Percentiles rank a stretch among this genome's conserved stretches.
These are phyloP conservation scores for Candida sp. DNA, from an alignment of 1,139 yeast genomes.

Conservation along the genomic window DNA sequence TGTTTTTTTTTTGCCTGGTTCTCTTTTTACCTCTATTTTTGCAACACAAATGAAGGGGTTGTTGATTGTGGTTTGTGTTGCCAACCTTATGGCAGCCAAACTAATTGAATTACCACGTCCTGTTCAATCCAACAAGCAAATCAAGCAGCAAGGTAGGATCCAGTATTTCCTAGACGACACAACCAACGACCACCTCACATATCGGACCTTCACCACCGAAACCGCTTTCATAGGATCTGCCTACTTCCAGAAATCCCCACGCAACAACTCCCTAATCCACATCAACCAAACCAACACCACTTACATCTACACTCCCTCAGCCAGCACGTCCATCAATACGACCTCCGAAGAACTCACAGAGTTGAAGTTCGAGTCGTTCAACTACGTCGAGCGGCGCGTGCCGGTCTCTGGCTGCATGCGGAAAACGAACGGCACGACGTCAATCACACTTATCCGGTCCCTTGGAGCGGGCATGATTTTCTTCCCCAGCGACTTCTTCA, in stretches of 20 bases:
- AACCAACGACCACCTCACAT: background rate
- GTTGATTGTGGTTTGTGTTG: background rate
- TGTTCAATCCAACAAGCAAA: background rate
- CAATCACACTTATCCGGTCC: constrained; percentile 6
- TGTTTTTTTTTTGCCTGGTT: background rate
- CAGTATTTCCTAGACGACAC: background rate
- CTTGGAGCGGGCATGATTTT: background rate
- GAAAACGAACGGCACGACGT: constrained; percentile 6
- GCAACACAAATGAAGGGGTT: background rate
- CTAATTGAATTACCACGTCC: background rate
- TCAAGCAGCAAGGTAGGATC: background rate
- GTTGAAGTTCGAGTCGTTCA: constrained; percentile 2
- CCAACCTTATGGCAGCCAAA: background rate
- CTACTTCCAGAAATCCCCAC: background rate
- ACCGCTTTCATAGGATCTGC: background rate
- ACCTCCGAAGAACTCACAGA: background rate
- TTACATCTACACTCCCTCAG: background rate
- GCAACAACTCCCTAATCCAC: constrained; percentile 5
- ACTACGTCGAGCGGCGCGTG: background rate
- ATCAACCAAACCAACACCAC: constrained; percentile 9
- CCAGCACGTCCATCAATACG: background rate
- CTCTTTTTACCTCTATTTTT: background rate
- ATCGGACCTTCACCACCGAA: background rate
- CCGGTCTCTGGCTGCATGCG: constrained; percentile 14
- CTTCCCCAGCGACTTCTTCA: constrained; percentile 11